Evolutionary conservation across 2,329 filamentous ascomycete genomes (phyloP).

Genomic region (Nemania sp.): DNA sequence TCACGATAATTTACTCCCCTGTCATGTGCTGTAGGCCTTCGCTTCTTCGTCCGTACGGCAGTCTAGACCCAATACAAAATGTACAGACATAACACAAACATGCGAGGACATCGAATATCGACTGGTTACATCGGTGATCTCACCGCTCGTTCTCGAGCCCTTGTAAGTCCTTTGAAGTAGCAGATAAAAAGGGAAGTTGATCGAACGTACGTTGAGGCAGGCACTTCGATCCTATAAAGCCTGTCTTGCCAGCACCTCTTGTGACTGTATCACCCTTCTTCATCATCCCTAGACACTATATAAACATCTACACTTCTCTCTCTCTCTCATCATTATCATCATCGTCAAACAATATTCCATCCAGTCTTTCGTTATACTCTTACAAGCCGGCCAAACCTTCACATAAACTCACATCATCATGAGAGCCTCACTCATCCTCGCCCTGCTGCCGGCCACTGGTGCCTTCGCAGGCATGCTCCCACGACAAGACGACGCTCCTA

Average conservation of each 20-base stretch:
- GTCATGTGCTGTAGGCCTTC: neutral
- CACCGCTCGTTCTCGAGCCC: neutral
- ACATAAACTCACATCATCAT: slow-evolving; percentile 9
- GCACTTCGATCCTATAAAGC: slow-evolving; percentile 7
- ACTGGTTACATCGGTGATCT: neutral
- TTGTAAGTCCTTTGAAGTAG: neutral
- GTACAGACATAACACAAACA: neutral
- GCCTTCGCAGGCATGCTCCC: slow-evolving; percentile 17
- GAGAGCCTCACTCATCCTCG: slow-evolving; percentile 19
- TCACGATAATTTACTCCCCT: neutral
- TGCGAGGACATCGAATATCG: neutral
- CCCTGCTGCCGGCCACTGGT: slow-evolving; percentile 19
- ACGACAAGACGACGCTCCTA: neutral
- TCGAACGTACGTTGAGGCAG: neutral
- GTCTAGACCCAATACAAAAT: neutral
- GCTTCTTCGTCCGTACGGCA: neutral
- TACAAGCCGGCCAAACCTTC: too few species aligned
- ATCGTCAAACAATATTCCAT: neutral
- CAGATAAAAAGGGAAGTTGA: neutral
- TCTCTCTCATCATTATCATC: too few species aligned
- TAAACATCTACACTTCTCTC: too few species aligned
- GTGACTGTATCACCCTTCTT: neutral
- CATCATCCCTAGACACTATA: neutral
- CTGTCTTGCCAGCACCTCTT: neutral
- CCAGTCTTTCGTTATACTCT: neutral